A percentile compares a stretch with the other conserved stretches of the same genome.
These are phyloP conservation scores for Zoysia japonica DNA, from an alignment of 176 grass and related monocot species.

Conservation along the genomic window DNA sequence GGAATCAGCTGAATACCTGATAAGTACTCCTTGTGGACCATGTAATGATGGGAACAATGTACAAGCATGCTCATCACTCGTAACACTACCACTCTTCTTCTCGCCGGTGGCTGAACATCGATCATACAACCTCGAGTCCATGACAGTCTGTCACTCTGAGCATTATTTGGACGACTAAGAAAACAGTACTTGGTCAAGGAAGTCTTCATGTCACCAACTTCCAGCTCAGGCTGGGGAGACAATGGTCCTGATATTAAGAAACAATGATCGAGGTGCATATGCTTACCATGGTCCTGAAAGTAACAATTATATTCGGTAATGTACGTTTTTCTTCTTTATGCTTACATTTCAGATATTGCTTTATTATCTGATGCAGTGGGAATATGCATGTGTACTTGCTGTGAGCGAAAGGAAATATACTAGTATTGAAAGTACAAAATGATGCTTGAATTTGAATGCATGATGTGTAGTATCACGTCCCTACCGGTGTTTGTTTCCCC, in stretches of 20 bases:
- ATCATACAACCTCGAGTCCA: not conserved
- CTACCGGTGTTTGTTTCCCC: not conserved
- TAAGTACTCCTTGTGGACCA: not conserved
- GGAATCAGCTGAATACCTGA: not conserved
- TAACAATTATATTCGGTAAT: constrained; percentile 11
- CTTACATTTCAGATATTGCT: not conserved
- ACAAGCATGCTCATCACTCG: constrained; percentile 20
- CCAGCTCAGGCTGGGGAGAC: not conserved
- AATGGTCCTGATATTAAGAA: not conserved
- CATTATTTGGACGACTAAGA: not conserved
- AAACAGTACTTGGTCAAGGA: not conserved
- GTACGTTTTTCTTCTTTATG: not conserved
- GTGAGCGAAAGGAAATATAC: not conserved
- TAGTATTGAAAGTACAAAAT: not conserved
- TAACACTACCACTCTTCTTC: constrained; percentile 3
- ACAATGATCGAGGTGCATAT: not conserved
- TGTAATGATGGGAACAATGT: constrained; percentile 6
- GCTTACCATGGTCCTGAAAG: not conserved
- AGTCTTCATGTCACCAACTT: constrained; percentile 3
- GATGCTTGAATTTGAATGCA: not conserved
- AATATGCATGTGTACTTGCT: not conserved
- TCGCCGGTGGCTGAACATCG: not conserved
- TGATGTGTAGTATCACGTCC: not conserved
- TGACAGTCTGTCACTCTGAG: not conserved
- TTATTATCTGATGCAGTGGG: not conserved